Evolutionary conservation across 805 yeast species (phyloP).

Genomic region (Candida bentonensis): DNA sequence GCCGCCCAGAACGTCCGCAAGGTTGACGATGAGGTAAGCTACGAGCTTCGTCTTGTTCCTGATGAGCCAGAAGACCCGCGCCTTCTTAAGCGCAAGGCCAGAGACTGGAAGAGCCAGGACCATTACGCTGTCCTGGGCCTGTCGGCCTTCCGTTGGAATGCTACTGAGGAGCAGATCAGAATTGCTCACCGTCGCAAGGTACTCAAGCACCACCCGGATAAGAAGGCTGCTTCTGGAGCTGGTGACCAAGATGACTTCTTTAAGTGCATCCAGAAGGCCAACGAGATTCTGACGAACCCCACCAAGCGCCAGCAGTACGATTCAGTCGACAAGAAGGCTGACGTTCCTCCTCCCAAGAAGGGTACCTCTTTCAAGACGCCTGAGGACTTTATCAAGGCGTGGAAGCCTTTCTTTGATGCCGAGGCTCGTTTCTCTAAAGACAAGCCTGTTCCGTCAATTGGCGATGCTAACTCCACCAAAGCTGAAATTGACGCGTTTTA

Average conservation of each 20-base stretch:
- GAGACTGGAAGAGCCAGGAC: constrained; percentile 96
- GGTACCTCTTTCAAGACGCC: constrained; percentile 27
- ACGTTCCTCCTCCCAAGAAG: constrained; percentile 63
- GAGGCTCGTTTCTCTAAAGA: constrained; percentile 89
- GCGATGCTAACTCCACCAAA: constrained; percentile 52
- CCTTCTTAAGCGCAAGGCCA: constrained; percentile 79
- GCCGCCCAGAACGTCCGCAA: constrained; percentile 73
- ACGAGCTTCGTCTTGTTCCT: constrained; percentile 42
- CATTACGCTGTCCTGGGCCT: constrained; percentile 93
- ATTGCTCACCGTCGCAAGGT: constrained; percentile 96
- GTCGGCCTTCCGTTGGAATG: constrained; percentile 78
- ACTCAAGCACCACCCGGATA: constrained; percentile 95
- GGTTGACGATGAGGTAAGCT: constrained; percentile 44
- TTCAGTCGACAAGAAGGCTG: constrained; percentile 84
- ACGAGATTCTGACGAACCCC: constrained; percentile 78
- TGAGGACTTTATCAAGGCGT: constrained; percentile 84
- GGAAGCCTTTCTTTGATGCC: constrained; percentile 82
- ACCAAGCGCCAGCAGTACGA: constrained; percentile 84
- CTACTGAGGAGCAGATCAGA: constrained; percentile 85
- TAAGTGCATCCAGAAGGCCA: constrained; percentile 95
- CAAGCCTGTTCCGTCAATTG: constrained; percentile 78
- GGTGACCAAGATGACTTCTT: constrained; percentile 82
- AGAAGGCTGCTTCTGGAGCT: constrained; percentile 83
- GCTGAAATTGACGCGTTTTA: constrained; percentile 79
- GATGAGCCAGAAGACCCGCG: constrained; percentile 58